A percentile compares a stretch with the other conserved stretches of the same genome.
phyloP scores from a whole-genome alignment of 805 yeast species.

The Saccharomycopsis sp. region DNA sequence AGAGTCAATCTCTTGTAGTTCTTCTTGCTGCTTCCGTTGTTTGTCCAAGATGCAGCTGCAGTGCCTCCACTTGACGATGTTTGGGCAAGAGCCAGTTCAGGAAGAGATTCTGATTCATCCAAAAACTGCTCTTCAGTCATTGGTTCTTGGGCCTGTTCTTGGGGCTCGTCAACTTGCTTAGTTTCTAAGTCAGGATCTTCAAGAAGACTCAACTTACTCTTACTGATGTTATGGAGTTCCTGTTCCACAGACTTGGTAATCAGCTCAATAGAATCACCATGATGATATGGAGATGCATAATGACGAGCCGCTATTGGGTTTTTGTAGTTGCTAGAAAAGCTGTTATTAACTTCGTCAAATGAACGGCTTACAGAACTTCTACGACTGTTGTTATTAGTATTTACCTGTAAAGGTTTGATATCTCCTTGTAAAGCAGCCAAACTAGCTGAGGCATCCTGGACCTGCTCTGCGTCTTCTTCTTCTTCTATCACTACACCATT shows the following conservation, averaged over 20 bases:
- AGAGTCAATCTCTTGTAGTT: slow-evolving; percentile 15
- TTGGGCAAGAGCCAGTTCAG: too few species aligned
- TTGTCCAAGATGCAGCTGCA: not conserved
- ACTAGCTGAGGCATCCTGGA: not conserved
- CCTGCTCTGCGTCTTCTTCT: not conserved
- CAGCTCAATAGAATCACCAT: not conserved
- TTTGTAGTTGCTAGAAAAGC: not conserved
- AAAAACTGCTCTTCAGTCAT: too few species aligned
- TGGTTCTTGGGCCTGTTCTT: not conserved
- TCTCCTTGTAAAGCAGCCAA: not conserved
- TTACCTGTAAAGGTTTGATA: not conserved
- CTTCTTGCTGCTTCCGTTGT: not conserved
- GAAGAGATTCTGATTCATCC: too few species aligned
- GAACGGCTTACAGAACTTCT: not conserved
- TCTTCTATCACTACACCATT: slow-evolving; percentile 3
- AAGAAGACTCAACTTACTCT: not conserved
- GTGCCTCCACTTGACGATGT: too few species aligned
- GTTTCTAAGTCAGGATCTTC: not conserved
- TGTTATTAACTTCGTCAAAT: not conserved
- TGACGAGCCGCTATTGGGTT: not conserved
- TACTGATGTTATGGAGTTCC: not conserved
- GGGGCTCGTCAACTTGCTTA: not conserved
- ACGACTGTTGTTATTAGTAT: too few species aligned
- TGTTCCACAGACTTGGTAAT: not conserved
- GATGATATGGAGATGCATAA: not conserved